These are phyloP conservation scores for Globisporangium nunn DNA, from an alignment of 352 stramenopile genomes.

Conservation along the genomic window DNA sequence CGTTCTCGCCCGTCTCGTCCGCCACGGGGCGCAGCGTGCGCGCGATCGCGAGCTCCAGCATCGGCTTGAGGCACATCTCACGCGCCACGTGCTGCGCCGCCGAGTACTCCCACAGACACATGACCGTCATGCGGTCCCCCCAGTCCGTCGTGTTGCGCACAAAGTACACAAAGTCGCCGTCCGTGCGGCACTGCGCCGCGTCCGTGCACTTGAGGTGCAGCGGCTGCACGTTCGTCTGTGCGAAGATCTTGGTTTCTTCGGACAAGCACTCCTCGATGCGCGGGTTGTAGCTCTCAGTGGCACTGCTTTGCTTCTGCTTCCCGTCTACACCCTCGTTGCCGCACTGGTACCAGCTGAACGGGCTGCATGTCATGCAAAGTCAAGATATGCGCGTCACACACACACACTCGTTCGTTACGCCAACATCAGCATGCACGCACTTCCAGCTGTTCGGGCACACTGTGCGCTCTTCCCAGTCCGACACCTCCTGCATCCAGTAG, in stretches of 20 bases:
- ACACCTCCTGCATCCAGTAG: conserved; percentile 80
- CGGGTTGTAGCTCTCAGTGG: conserved; percentile 33
- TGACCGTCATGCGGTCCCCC: conserved; percentile 77
- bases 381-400: neutral
- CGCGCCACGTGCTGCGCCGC: conserved; percentile 28
- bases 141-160: conserved; percentile 75
- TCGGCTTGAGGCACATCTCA: conserved; percentile 64
- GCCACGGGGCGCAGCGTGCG: conserved; percentile 45
- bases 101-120: conserved; percentile 81
- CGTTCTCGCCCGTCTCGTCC: conserved; percentile 61
- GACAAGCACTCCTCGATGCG: conserved; percentile 47
- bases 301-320: conserved; percentile 14
- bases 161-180: conserved; percentile 66
- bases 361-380: conserved; percentile 22
- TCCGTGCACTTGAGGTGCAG: conserved; percentile 63
- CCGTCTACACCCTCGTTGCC: conserved; percentile 47
- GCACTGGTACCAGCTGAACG: conserved; percentile 81
- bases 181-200: conserved; percentile 37
- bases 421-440: conserved; percentile 20
- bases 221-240: conserved; percentile 64
- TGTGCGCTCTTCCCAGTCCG: conserved; percentile 72
- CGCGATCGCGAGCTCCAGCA: conserved; percentile 66
- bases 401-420: neutral
- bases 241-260: conserved; percentile 60
- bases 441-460: conserved; percentile 80